Conservation (phyloP, 768 basidiomycete genomes). For the Leccinum disarticulatum region DNA sequence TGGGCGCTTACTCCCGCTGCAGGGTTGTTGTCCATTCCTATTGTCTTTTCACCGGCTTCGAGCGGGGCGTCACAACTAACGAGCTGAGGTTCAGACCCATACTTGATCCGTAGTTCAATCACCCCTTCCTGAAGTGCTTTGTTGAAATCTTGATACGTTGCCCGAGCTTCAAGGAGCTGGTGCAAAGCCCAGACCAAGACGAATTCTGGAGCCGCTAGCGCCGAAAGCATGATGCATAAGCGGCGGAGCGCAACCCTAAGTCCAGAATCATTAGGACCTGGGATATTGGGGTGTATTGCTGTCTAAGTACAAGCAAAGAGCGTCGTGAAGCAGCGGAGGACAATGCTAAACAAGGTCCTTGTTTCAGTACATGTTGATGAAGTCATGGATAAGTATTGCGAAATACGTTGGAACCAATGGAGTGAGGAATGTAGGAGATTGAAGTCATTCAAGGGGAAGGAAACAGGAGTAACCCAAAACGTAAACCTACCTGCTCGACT, state of each 20-base stretch:
- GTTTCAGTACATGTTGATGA: not conserved
- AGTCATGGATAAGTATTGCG: not conserved
- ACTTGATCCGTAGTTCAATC: not conserved
- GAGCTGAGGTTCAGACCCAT: not conserved
- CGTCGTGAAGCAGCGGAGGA: not conserved
- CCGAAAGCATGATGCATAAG: not conserved
- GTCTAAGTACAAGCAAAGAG: not conserved
- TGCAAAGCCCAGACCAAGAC: not conserved
- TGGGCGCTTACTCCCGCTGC: too few relatives aligned
- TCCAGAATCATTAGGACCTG: not conserved
- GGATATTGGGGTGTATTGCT: not conserved
- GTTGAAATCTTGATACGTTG: not conserved
- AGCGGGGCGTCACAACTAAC: not conserved
- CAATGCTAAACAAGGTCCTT: not conserved
- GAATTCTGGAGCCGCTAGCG: not conserved
- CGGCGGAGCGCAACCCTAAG: not conserved
- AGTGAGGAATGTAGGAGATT: not conserved
- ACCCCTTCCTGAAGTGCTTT: not conserved
- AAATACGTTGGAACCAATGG: not conserved
- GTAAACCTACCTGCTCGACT: not conserved
- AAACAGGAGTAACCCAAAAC: not conserved
- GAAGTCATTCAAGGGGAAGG: too few relatives aligned
- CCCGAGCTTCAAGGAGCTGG: not conserved
- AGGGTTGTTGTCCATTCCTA: not conserved
- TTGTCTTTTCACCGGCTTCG: not conserved